A percentile compares a stretch with the other conserved stretches of the same genome.
These are phyloP conservation scores for Tylopilus subfusipes DNA, from an alignment of 768 basidiomycete species.

Conservation along the genomic window DNA sequence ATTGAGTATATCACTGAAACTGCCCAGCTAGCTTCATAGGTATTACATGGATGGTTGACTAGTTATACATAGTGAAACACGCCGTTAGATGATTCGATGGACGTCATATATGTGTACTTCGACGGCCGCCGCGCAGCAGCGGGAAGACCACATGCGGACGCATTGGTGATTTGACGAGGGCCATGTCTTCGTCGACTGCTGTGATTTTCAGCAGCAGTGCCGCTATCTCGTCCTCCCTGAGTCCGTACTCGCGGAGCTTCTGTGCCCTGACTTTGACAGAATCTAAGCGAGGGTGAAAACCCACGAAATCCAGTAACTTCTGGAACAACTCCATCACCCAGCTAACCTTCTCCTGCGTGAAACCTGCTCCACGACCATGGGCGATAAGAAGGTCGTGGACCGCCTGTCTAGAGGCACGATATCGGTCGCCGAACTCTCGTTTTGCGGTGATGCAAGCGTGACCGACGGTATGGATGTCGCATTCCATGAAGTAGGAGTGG, in stretches of 20 bases:
- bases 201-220: constrained; percentile 19
- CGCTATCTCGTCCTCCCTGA: constrained; percentile 21
- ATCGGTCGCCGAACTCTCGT: constrained; percentile 26
- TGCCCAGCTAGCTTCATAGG: background rate
- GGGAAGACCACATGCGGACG: constrained; percentile 6
- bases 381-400: constrained; percentile 22
- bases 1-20: background rate
- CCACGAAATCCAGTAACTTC: constrained; percentile 21
- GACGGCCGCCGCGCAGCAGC: constrained; percentile 9
- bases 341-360: constrained; percentile 22
- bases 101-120: constrained; percentile 6
- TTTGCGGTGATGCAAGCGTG: constrained; percentile 37
- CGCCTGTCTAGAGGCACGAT: constrained; percentile 19
- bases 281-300: constrained; percentile 19
- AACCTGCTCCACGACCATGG: constrained; percentile 17
- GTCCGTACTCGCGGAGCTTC: constrained; percentile 28
- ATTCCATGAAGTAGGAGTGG: constrained; percentile 15
- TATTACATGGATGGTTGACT: constrained; percentile 5
- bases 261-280: constrained; percentile 21
- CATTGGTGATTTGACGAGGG: background rate
- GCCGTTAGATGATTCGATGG: background rate
- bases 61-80: background rate
- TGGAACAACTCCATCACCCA: constrained; percentile 25
- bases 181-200: constrained; percentile 22
- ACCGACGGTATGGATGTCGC: constrained; percentile 22